Base-by-base conservation (phyloP, 345 rosid genomes). In the Cochlearia excelsa region DNA sequence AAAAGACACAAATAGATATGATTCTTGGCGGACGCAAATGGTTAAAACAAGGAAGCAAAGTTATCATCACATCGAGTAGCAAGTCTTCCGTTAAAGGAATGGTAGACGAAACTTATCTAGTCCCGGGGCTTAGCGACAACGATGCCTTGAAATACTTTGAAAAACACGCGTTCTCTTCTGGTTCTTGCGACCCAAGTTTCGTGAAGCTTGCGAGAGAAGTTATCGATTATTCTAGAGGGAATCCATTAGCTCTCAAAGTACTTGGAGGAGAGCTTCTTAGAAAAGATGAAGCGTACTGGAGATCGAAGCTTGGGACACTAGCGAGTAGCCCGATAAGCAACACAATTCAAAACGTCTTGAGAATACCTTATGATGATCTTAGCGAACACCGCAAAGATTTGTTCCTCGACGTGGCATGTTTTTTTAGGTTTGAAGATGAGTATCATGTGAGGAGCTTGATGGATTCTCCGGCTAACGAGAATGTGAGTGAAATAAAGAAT, bases 331-430 rank as follows among this genome's bases (percentile, higher is more conserved):
- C 62, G 27, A 34, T 57, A 28, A 37, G 57, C 43, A 44, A 30
- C 6, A 42, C 62, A 2, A 66, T 79, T 46, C 53, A 16, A 4
- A 9, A 46, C 1, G 26, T 55, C 3, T 46, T 77, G 30, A 59
- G 33, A 51, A 54, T 74, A 6, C 64, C 79, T 4, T 51, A 58
- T 9, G 66, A 71, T 35, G 71, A 59, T 6, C 56, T 80, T 5
- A 30, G 46, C 9, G 7, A 45, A 5, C 4, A 41, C 23, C 44
- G 35, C 3, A 53, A 71, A 56, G 11, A 27, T 2, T 26, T 74
- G 5, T 79, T 79, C 70, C 65, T 74, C 9, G 79, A 77, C 29
- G 53, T 79, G 9, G 80, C 78, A 4, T 73, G 70, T 39, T 74
- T 76, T 11, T 63, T 63, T 56, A 70, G 55, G 29, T 59, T 63